phyloP scores from a whole-genome alignment of 1,139 yeast species.

The Geotrichum reessii region DNA sequence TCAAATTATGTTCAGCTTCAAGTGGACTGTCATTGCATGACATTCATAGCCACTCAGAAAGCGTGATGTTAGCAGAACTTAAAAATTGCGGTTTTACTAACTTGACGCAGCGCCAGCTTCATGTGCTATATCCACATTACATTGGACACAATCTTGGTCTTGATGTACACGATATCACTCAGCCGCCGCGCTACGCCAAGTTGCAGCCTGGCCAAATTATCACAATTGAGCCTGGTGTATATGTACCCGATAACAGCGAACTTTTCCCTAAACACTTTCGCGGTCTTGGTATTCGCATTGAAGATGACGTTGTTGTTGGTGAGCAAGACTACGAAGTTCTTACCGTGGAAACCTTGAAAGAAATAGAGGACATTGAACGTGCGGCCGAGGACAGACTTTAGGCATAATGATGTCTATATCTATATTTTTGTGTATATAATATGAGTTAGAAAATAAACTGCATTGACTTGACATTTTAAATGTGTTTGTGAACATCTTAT shows the following conservation, averaged over 20 bases:
- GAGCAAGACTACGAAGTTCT: constrained; percentile 51
- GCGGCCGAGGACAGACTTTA: constrained; percentile 19
- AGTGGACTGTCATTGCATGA: constrained; percentile 60
- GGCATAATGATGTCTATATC: neutral
- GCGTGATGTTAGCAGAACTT: constrained; percentile 55
- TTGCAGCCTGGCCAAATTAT: constrained; percentile 46
- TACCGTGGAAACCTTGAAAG: constrained; percentile 80
- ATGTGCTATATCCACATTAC: constrained; percentile 76
- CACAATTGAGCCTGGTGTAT: constrained; percentile 93
- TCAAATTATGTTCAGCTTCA: constrained; percentile 54
- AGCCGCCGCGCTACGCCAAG: constrained; percentile 45
- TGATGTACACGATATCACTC: constrained; percentile 76
- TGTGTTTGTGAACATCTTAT: neutral
- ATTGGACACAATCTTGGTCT: constrained; percentile 93
- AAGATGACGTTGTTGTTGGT: constrained; percentile 85
- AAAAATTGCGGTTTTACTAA: constrained; percentile 55
- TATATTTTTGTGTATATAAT: neutral
- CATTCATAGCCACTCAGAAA: constrained; percentile 65
- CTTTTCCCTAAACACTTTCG: constrained; percentile 75
- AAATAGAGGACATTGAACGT: constrained; percentile 68
- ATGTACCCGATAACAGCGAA: constrained; percentile 60
- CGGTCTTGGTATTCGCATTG: constrained; percentile 90
- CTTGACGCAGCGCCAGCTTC: constrained; percentile 24
- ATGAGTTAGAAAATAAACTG: neutral
- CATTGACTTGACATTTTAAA: neutral